Percentiles rank a stretch among this genome's conserved stretches.
Conservation (phyloP, 495 filamentous ascomycete species). For the Hypoxylon crocopeplum region DNA sequence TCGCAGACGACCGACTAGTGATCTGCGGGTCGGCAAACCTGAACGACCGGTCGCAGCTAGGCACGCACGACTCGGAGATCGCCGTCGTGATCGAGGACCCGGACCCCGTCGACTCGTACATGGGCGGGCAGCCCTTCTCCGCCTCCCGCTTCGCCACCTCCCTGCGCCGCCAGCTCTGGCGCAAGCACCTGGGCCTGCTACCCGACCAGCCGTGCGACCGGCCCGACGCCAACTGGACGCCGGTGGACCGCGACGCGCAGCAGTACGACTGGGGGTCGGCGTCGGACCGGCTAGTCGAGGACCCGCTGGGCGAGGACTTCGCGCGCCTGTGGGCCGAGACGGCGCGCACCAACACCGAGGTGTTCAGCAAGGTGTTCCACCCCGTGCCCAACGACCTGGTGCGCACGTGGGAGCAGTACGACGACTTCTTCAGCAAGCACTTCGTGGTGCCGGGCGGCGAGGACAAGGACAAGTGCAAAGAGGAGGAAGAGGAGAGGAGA, state of each 20-base stretch:
- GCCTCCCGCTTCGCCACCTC: conserved; percentile 83
- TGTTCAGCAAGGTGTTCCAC: conserved; percentile 87
- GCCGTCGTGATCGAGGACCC: conserved; percentile 83
- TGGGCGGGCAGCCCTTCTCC: conserved; percentile 73
- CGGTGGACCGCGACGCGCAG: conserved; percentile 71
- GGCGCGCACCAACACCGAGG: conserved; percentile 81
- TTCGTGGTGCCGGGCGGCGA: conserved; percentile 65
- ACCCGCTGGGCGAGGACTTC: conserved; percentile 75
- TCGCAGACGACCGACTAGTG: conserved; percentile 87
- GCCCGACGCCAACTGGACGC: conserved; percentile 76
- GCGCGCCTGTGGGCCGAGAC: conserved; percentile 73
- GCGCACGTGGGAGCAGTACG: conserved; percentile 84
- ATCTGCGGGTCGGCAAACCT: conserved; percentile 94
- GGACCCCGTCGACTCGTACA: conserved; percentile 68
- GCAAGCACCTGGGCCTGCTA: conserved; percentile 89
- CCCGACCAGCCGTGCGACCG: conserved; percentile 68
- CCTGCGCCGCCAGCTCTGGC: conserved; percentile 83
- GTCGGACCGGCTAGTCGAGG: conserved; percentile 75
- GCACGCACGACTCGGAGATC: conserved; percentile 84
- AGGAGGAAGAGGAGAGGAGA: conserved; percentile 18
- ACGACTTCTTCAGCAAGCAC: conserved; percentile 74
- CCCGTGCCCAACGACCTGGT: conserved; percentile 82
- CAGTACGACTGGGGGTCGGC: conserved; percentile 80
- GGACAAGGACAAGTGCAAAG: conserved; percentile 24
- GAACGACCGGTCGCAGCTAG: conserved; percentile 93